Evolutionary conservation across 2,329 filamentous ascomycete species (phyloP).

Genomic region (Orbilia javanica): DNA sequence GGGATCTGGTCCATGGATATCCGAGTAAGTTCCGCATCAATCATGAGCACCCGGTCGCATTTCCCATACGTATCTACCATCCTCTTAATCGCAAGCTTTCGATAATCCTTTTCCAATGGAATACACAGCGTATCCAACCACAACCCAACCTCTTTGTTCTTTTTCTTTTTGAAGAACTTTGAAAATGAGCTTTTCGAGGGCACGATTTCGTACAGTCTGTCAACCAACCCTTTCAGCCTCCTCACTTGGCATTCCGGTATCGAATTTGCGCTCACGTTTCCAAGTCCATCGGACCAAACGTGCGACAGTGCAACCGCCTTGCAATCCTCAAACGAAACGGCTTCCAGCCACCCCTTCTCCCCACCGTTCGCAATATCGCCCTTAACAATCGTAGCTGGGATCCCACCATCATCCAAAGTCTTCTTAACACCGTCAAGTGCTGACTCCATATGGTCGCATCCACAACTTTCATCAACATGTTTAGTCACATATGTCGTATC

Average conservation of each 20-base stretch:
- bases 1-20: constrained; percentile 43
- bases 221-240: constrained; percentile 37
- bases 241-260: constrained; percentile 58
- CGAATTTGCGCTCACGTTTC: constrained; percentile 53
- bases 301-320: constrained; percentile 58
- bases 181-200: constrained; percentile 19
- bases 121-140: constrained; percentile 60
- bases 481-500: constrained; percentile 53
- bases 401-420: constrained; percentile 34
- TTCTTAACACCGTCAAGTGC: constrained; percentile 35
- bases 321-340: constrained; percentile 41
- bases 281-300: constrained; percentile 60
- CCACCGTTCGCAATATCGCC: constrained; percentile 32
- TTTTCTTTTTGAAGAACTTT: constrained; percentile 32
- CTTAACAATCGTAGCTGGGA: constrained; percentile 45
- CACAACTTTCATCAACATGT: constrained; percentile 37
- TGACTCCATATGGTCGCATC: constrained; percentile 55
- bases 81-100: constrained; percentile 54
- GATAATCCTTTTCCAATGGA: constrained; percentile 38
- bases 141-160: constrained; percentile 28
- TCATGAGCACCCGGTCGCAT: constrained; percentile 54
- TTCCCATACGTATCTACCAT: constrained; percentile 57
- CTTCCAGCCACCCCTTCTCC: constrained; percentile 30
- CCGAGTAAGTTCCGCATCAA: constrained; percentile 56
- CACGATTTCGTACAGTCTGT: constrained; percentile 17